These are phyloP conservation scores for Remersonia thermophila DNA, from an alignment of 2,329 filamentous ascomycete genomes.

Conservation along the genomic window DNA sequence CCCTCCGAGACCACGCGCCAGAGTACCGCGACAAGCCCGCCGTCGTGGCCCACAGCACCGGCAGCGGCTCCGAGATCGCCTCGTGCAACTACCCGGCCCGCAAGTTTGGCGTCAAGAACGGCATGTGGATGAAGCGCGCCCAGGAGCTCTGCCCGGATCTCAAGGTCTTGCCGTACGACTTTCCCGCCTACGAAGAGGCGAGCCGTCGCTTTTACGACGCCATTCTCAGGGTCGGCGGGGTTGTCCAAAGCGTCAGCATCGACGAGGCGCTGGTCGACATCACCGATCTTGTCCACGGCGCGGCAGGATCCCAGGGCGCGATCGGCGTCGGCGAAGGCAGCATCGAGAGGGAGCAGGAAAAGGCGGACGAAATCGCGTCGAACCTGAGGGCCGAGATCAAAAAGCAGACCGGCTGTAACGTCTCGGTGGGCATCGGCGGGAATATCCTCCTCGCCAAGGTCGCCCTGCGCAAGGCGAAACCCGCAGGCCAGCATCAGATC, in stretches of 20 bases:
- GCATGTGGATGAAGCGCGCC: slow-evolving; percentile 98
- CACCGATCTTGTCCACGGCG: slow-evolving; percentile 54
- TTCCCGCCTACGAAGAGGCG: slow-evolving; percentile 84
- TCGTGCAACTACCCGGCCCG: slow-evolving; percentile 94
- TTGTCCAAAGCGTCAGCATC: slow-evolving; percentile 92
- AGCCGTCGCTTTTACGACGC: slow-evolving; percentile 79
- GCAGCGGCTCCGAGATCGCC: slow-evolving; percentile 83
- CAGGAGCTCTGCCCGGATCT: slow-evolving; percentile 72
- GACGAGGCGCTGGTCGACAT: slow-evolving; percentile 89
- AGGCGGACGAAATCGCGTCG: slow-evolving; percentile 59
- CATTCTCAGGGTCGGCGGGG: slow-evolving; percentile 64
- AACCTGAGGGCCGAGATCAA: slow-evolving; percentile 58
- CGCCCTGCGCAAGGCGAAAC: slow-evolving; percentile 82
- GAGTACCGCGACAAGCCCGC: slow-evolving; percentile 67
- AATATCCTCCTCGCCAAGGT: slow-evolving; percentile 90
- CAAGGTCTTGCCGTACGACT: slow-evolving; percentile 90
- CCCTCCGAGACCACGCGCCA: slow-evolving; percentile 64
- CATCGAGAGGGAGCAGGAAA: slow-evolving; percentile 65
- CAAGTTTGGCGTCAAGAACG: slow-evolving; percentile 79
- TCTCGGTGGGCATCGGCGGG: slow-evolving; percentile 82
- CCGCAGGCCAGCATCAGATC: slow-evolving; percentile 82
- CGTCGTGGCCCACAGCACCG: slow-evolving; percentile 78
- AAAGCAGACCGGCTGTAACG: slow-evolving; percentile 65
- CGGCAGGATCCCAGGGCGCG: slow-evolving; percentile 54
- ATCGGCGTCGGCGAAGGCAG: slow-evolving; percentile 52